A percentile compares a stretch with the other conserved stretches of the same genome.
phyloP scores from a whole-genome alignment of 2,329 filamentous ascomycete genomes.

The Gyromitra esculenta region DNA sequence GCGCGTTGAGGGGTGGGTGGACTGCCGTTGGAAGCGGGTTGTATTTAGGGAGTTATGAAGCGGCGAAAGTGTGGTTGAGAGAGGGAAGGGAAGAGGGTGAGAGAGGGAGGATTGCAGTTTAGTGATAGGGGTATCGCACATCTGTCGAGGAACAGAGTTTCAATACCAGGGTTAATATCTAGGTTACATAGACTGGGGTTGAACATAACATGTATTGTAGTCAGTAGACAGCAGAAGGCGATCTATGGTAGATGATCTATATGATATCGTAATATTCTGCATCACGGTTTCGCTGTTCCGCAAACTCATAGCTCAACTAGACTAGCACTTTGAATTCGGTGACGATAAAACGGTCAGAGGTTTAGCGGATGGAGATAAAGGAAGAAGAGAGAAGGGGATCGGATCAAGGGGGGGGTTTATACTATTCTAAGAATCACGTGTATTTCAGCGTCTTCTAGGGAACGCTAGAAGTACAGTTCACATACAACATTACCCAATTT shows the following conservation, averaged over 20 bases:
- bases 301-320: background rate
- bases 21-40: conserved; percentile 83
- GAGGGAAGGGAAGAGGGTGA: conserved; percentile 63
- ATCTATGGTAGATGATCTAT: background rate
- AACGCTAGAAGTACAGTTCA: background rate
- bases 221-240: background rate
- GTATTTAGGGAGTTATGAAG: conserved; percentile 88
- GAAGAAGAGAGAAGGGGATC: background rate
- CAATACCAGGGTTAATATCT: no score
- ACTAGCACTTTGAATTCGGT: no score
- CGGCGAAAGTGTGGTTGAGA: conserved; percentile 73
- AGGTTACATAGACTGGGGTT: no score
- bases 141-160: no score
- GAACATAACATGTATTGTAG: no score
- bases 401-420: background rate
- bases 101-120: conserved; percentile 56
- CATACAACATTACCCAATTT: background rate
- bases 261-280: background rate
- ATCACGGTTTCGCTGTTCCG: no score
- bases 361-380: background rate
- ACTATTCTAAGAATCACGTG: background rate
- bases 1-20: conserved; percentile 77
- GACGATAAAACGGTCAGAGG: background rate
- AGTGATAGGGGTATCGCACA: background rate
- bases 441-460: background rate